Evolutionary conservation across 257 asterid species (phyloP).

Genomic region (Datura wrightii): DNA sequence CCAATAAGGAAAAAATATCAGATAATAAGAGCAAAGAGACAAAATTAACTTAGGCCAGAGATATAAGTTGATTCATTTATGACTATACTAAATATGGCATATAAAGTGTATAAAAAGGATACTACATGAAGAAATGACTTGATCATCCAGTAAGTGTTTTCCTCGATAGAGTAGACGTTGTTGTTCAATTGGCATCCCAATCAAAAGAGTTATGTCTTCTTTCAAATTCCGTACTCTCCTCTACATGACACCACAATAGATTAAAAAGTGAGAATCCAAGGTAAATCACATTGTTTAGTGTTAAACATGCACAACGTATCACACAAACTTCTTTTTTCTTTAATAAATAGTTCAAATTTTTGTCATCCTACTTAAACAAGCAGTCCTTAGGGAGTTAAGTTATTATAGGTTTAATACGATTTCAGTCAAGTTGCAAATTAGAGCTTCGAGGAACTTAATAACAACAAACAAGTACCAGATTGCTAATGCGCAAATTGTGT

Average conservation of each 20-base stretch:
- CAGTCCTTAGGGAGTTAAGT: neutral
- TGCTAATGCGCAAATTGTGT: neutral
- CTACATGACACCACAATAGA: neutral
- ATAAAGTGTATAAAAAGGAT: neutral
- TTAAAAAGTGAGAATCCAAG: too few species aligned
- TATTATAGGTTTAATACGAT: neutral
- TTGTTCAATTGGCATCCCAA: slow-evolving; percentile 3
- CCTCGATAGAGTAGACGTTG: slow-evolving; percentile 23
- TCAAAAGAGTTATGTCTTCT: neutral
- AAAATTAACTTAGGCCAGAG: neutral
- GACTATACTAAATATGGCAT: neutral
- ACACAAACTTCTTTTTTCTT: too few species aligned
- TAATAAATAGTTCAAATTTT: too few species aligned
- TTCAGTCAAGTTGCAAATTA: neutral
- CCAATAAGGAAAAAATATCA: too few species aligned
- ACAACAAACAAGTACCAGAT: neutral
- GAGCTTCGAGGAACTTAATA: neutral
- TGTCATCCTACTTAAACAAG: too few species aligned
- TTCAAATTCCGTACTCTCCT: neutral
- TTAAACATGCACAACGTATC: too few species aligned
- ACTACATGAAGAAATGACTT: neutral
- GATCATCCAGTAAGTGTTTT: slow-evolving; percentile 9
- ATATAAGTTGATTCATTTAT: neutral
- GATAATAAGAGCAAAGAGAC: neutral
- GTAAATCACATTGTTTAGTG: too few species aligned